Conservation (phyloP, 441 rosid genomes). For the Daphne laureola region DNA sequence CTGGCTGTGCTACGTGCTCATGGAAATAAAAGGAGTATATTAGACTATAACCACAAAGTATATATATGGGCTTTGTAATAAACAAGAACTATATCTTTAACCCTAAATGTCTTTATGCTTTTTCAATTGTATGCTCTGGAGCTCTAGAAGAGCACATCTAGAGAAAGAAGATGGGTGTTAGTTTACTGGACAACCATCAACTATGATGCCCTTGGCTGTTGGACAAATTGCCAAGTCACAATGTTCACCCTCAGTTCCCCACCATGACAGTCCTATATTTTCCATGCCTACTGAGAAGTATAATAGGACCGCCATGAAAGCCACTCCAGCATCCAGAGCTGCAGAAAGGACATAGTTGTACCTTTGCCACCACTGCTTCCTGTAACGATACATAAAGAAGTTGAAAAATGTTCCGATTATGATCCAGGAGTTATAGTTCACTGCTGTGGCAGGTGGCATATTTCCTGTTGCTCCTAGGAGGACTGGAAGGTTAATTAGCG, state of each 20-base stretch:
- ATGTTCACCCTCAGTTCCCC: conserved; percentile 75
- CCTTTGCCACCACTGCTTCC: conserved; percentile 82
- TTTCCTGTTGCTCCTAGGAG: conserved; percentile 64
- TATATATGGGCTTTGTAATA: no score
- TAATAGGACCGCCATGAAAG: conserved; percentile 71
- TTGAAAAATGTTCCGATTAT: conserved; percentile 78
- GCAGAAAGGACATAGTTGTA: conserved; percentile 81
- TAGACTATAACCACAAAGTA: no score
- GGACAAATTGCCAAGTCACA: conserved; percentile 77
- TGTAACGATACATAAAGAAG: conserved; percentile 56
- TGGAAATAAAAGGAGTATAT: no score
- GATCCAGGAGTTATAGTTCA: conserved; percentile 76
- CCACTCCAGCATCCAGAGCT: conserved; percentile 78
- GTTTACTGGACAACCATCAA: conserved; percentile 55
- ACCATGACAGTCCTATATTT: conserved; percentile 43
- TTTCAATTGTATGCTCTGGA: conserved; percentile 5
- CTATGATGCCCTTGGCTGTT: conserved; percentile 54
- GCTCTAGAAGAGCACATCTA: conserved; percentile 9
- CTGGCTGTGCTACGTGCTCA: no score
- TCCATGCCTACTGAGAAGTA: conserved; percentile 57
- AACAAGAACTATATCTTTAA: not conserved
- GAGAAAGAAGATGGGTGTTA: conserved; percentile 10
- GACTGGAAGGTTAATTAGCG: conserved; percentile 73
- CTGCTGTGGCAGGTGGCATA: conserved; percentile 81
- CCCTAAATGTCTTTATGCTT: not conserved